phyloP scores from a whole-genome alignment of 345 rosid genomes.

The Leavenworthia alabamica region DNA sequence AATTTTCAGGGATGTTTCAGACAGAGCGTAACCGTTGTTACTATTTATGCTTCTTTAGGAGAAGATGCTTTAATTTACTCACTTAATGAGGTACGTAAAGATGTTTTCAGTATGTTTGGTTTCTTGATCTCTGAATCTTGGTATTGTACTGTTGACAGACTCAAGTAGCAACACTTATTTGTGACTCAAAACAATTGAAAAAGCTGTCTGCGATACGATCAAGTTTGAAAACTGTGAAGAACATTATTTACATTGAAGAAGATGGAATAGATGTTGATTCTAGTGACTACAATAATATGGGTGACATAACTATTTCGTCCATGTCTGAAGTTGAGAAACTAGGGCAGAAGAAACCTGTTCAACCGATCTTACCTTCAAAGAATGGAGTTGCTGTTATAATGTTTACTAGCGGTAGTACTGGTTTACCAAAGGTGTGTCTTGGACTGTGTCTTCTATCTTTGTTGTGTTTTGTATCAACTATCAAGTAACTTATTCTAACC shows the following conservation, averaged over 20 bases:
- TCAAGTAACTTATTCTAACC: conserved; percentile 4
- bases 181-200: conserved; percentile 66
- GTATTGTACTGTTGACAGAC: conserved; percentile 47
- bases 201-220: conserved; percentile 58
- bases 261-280: conserved; percentile 39
- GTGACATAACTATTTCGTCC: conserved; percentile 52
- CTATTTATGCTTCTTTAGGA: conserved; percentile 90
- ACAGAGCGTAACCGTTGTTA: conserved; percentile 64
- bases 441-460: neutral
- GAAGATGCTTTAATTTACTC: conserved; percentile 79
- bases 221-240: conserved; percentile 45
- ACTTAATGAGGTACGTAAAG: conserved; percentile 63
- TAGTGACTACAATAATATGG: conserved; percentile 25
- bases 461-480: neutral
- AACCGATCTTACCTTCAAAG: conserved; percentile 61
- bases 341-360: conserved; percentile 48
- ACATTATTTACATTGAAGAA: conserved; percentile 71
- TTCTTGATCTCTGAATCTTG: neutral
- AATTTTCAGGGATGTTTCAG: conserved; percentile 77
- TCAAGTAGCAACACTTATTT: conserved; percentile 67
- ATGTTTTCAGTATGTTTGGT: neutral
- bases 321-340: conserved; percentile 71
- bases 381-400: conserved; percentile 66
- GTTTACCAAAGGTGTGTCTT: conserved; percentile 79
- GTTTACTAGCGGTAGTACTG: conserved; percentile 97